Base-by-base conservation (phyloP, 805 yeast genomes). In the Nakazawaea ishiwadae region DNA sequence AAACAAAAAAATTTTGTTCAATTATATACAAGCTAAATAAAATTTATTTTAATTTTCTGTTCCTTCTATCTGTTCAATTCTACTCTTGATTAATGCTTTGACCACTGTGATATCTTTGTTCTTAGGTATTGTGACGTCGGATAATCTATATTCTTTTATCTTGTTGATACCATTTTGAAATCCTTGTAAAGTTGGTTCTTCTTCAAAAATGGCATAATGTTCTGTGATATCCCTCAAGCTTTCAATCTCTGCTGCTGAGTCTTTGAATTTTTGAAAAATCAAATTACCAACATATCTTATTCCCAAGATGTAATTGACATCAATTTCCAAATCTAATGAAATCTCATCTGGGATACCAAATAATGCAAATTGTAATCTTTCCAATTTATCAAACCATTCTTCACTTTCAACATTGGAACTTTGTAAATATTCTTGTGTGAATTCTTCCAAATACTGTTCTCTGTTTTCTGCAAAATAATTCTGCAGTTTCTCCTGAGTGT, bases 281-380 rank as follows among this genome's bases (percentile, higher is more conserved):
- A 88, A 63, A 52, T 77, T 69, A 20, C 95, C 87, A 31, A 87
- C 75, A 49, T 64, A 77, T 50, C 76, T 68, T 32, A 90, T 67
- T 18, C 96, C 96, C 41, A 75, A 66, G 20, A 79, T 65, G 39
- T 84, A 83, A 44, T 70, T 66, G 37, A 69, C 64, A 53, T 83
- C 84, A 11, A 80, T 79, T 14, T 63, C 58, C 50, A 81, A 73
- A 41, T 77, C 77, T 42, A 73, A 81, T 35, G 79, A 69, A 42
- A 75, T 66, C 40, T 77, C 78, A 21, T 85, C 87, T 45, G 79
- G 78, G 42, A 89, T 84, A n/a, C 96, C 96, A 55, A 80, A 90
- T 21, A 88, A 59, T 0, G 95, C 90, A 51, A 71, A 77, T 59
- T 86, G 95, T 51, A 89, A 72, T 56, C 98, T 79, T 44, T 78